Conservation (phyloP, 2,329 filamentous ascomycete genomes). For the Dactylellina drechsleri region DNA sequence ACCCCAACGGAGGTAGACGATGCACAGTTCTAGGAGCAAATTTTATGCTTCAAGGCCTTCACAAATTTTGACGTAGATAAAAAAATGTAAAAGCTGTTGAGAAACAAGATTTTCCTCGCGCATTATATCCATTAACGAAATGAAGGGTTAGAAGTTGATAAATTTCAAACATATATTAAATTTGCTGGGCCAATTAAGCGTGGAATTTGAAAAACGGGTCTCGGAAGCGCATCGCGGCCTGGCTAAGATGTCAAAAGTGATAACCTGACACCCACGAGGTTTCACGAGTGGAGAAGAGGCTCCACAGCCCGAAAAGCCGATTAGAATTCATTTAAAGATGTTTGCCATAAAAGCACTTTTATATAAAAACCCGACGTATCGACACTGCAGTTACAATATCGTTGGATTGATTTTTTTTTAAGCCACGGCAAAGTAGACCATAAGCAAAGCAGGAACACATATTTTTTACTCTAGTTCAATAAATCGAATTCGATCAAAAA, state of each 20-base stretch:
- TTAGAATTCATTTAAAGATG: background rate
- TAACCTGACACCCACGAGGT: conserved; percentile 5
- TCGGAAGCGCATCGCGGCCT: conserved; percentile 23
- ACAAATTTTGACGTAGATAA: background rate
- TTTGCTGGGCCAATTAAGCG: background rate
- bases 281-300: conserved; percentile 23
- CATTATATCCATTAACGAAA: background rate
- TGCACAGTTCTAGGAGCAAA: background rate
- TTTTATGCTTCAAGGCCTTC: background rate
- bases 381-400: no score
- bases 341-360: background rate
- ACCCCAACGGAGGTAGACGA: background rate
- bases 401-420: no score
- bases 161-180: conserved; percentile 34
- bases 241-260: background rate
- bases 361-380: no score
- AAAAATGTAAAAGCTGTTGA: background rate
- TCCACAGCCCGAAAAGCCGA: conserved; percentile 18
- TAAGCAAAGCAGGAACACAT: no score
- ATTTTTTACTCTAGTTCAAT: no score
- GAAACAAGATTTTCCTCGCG: background rate
- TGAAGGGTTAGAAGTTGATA: conserved; percentile 29
- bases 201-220: conserved; percentile 1
- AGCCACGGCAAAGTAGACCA: no score
- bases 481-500: background rate